Evolutionary conservation across 305 asterid species (phyloP), one percentile per base, ranked within the genome.

Genomic region (Fraxinus nigra): DNA sequence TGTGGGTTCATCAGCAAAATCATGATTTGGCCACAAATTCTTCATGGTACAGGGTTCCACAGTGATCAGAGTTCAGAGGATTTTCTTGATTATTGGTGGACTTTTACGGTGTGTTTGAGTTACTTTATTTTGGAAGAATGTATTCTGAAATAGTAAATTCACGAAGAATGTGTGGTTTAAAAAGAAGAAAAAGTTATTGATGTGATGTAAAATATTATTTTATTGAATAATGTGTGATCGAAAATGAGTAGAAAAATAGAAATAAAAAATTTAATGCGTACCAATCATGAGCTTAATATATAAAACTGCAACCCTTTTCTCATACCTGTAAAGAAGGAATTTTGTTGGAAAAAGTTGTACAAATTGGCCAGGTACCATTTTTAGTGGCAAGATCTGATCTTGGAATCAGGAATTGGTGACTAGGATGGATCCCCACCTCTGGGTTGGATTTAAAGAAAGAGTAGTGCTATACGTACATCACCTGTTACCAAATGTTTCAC

Each of bases 271-370:
- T 24, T 24, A 24, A 24, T 24, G 26, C 1, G 26, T 1, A 24
- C 26, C 26, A 24, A 24, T 24, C 26, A 24, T 24, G 33, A n/a
- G n/a, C n/a, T n/a, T 5, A 35, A 59, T 80, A 33, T 76, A 79
- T 8, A 46, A 40, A 72, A 37, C 79, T 84, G 38, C 51, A 32
- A 51, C 79, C 75, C 61, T 79, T 78, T 26, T 22, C 37, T 79
- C 70, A 69, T 35, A 80, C 87, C 88, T 85, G 88, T 83, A 88
- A 85, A 85, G 87, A 38, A 81, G 85, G 86, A 56, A 83, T 72
- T 38, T 82, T 85, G 91, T 32, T 74, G 56, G 65, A 37, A 79
- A 82, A 77, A 83, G 86, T 84, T 78, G 0, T 69, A 80, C 90
- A 87, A 77, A 59, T 51, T 30, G 75, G 43, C 20, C 20, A 32